Base-by-base conservation (phyloP, 352 stramenopile species). In the Globisporangium polare region DNA sequence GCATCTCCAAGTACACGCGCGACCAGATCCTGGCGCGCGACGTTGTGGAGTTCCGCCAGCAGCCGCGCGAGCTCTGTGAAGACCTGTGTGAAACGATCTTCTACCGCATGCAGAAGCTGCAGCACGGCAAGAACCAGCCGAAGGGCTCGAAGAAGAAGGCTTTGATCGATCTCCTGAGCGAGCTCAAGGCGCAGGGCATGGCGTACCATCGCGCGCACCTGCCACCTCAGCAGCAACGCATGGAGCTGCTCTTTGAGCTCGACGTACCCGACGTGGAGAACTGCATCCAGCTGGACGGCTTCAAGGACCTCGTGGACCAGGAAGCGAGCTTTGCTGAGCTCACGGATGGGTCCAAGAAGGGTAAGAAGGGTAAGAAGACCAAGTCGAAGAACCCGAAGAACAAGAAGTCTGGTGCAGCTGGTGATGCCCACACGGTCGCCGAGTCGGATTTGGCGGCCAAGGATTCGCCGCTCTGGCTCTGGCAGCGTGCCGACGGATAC, bases 81-180 rank as follows among this genome's bases (percentile, higher is more conserved):
- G 85, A 97, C 47, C 77, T 99, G 7, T 97, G 86, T 64, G 84
- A 96, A 60, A 85, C 90, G 27, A 97, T 99, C 57, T 98, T 99
- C 67, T 94, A 95, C 42, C 87, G 97, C n/a, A 98, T 99, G 69
- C 72, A 75, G 31, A 89, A 86, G 41, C 70, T 87, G 0, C 86
- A 93, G 59, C 80, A 96, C 53, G 67, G 70, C 17, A 74, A 74
- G 26, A 97, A 95, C 33, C 68, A 91, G 18, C 94, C 94, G 0
- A 98, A 98, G 75, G 92, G 90, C 50, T 94, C 98, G 26, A 99
- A 99, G 75, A 97, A 99, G 78, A 91, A 98, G 60, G 97, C 97
- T 17, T 71, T 99, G 5, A 86, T 98, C 26, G 97, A 99, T 64
- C 71, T 99, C 20, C 86, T 99, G 6, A 68, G 73, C 12, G 92